Percentiles rank a stretch among this genome's conserved stretches.
Evolutionary conservation across 805 yeast genomes (phyloP).

Genomic region (Kregervanrija fluxuum): DNA sequence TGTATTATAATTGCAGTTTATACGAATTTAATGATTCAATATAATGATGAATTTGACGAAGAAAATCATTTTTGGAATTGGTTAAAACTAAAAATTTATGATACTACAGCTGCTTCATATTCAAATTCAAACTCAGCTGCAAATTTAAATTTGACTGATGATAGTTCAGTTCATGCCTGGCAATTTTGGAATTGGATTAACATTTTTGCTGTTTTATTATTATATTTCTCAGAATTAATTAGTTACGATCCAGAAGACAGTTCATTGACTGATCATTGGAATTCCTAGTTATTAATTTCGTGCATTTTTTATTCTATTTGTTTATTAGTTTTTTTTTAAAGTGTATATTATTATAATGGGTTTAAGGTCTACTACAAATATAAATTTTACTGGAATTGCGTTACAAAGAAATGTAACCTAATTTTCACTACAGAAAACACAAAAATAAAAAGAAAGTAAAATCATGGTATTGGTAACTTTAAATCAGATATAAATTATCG

Average conservation of each 20-base stretch:
- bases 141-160: constrained; percentile 1
- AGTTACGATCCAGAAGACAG: constrained; percentile 29
- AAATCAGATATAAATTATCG: constrained; percentile 7
- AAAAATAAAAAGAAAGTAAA: too few relatives aligned
- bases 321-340: too few relatives aligned
- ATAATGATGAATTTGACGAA: constrained; percentile 64
- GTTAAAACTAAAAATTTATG: constrained; percentile 7
- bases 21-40: constrained; percentile 88
- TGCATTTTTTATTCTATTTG: too few relatives aligned
- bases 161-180: constrained; percentile 55
- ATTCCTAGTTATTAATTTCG: neutral
- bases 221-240: constrained; percentile 73
- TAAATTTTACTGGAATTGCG: too few relatives aligned
- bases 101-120: neutral
- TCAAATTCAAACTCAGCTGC: neutral
- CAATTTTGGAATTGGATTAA: constrained; percentile 97
- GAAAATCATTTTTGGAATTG: constrained; percentile 35
- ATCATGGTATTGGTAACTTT: too few relatives aligned
- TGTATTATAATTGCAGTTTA: constrained; percentile 92
- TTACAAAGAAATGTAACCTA: too few relatives aligned
- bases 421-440: too few relatives aligned
- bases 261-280: constrained; percentile 28
- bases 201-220: constrained; percentile 68
- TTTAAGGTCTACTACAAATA: too few relatives aligned
- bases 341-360: too few relatives aligned